Percentiles rank a stretch among this genome's conserved stretches.
phyloP scores from a whole-genome alignment of 805 yeast species.

The Yarrowia sp. region DNA sequence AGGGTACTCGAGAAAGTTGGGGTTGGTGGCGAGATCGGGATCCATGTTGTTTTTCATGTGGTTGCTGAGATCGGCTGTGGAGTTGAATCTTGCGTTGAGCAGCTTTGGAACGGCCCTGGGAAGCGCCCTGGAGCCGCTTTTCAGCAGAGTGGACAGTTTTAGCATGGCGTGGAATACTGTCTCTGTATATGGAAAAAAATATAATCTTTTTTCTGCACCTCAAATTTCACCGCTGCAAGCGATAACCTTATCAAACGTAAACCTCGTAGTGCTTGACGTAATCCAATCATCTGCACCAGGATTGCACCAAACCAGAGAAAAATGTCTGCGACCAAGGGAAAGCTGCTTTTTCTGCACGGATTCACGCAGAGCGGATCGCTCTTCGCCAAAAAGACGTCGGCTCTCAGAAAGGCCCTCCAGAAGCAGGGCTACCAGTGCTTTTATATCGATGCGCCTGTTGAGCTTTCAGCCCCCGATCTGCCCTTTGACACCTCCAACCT shows the following conservation, averaged over 20 bases:
- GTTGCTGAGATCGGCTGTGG: background rate
- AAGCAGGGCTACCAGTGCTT: slow-evolving; percentile 65
- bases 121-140: background rate
- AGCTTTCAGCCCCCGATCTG: slow-evolving; percentile 63
- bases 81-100: background rate
- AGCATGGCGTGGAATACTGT: background rate
- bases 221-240: background rate
- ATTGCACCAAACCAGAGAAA: background rate
- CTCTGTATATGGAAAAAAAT: background rate
- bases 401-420: slow-evolving; percentile 73
- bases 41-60: background rate
- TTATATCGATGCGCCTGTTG: slow-evolving; percentile 76
- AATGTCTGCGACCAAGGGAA: slow-evolving; percentile 33
- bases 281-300: background rate
- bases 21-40: background rate
- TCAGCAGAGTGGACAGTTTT: background rate
- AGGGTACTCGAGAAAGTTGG: background rate
- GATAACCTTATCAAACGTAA: background rate
- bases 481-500: slow-evolving; percentile 64
- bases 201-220: too few species aligned
- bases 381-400: slow-evolving; percentile 87
- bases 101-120: too few species aligned
- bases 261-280: background rate
- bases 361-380: slow-evolving; percentile 76
- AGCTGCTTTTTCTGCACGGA: slow-evolving; percentile 86